A percentile compares a stretch with the other conserved stretches of the same genome.
phyloP scores from a whole-genome alignment of 2,329 filamentous ascomycete genomes.

The Trichoderma gracile region DNA sequence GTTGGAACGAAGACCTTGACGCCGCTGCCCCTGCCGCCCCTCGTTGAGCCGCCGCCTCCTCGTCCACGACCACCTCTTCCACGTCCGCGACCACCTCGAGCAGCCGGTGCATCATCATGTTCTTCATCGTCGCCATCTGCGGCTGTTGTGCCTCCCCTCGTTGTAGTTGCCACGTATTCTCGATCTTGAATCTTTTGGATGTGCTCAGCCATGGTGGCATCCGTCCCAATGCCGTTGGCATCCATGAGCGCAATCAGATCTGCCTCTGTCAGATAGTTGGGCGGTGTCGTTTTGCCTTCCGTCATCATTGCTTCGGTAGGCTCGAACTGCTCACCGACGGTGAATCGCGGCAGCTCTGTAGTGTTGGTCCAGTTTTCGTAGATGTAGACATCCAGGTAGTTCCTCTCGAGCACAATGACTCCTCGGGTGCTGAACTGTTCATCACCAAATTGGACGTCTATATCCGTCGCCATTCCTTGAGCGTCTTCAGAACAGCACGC shows the following conservation, averaged over 20 bases:
- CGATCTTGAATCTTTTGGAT: conserved; percentile 93
- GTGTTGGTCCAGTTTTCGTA: conserved; percentile 97
- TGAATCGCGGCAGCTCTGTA: conserved; percentile 76
- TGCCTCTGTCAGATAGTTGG: conserved; percentile 87
- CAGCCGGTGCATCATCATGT: conserved; percentile 40
- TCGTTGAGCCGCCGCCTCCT: conserved; percentile 44
- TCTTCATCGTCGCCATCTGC: conserved; percentile 45
- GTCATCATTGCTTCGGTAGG: conserved; percentile 86
- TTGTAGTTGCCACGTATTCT: conserved; percentile 74
- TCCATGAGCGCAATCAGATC: conserved; percentile 97
- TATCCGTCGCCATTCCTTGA: conserved; percentile 78
- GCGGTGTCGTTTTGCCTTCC: conserved; percentile 85
- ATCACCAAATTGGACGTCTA: conserved; percentile 80
- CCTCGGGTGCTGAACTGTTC: conserved; percentile 83
- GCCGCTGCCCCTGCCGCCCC: conserved; percentile 47
- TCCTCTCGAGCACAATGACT: conserved; percentile 79
- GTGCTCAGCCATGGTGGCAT: conserved; percentile 98
- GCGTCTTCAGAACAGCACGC: conserved; percentile 96
- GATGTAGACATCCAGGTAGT: conserved; percentile 92
- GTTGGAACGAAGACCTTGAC: conserved; percentile 92
- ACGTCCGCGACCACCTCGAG: conserved; percentile 51
- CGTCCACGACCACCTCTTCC: conserved; percentile 46
- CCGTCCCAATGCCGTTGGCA: conserved; percentile 95
- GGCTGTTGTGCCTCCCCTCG: conserved; percentile 42
- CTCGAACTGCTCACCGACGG: conserved; percentile 76